Percentiles rank a stretch among this genome's conserved stretches.
phyloP scores from a whole-genome alignment of 768 basidiomycete genomes.

The Tulasnella sp. region DNA sequence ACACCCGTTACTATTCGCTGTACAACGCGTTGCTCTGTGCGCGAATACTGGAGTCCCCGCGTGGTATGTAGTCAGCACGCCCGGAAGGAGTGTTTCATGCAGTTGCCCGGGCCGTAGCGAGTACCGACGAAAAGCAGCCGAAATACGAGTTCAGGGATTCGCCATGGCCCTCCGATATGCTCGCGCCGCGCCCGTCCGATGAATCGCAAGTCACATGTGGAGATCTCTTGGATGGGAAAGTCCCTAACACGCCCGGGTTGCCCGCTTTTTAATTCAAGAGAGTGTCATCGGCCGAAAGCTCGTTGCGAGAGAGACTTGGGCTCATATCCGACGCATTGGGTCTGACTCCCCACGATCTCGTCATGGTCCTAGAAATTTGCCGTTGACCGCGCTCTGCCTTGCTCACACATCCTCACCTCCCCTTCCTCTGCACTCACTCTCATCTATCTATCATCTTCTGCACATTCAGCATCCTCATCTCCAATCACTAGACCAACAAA shows the following conservation, averaged over 20 bases:
- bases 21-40: not conserved
- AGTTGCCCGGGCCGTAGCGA: not conserved
- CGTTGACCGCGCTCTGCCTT: not conserved
- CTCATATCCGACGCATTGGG: not conserved
- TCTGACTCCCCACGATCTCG: not conserved
- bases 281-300: constrained; percentile 2
- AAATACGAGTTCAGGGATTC: not conserved
- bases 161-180: not conserved
- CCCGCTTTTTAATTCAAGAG: not conserved
- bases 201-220: not conserved
- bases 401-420: not conserved
- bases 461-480: not conserved
- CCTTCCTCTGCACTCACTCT: not conserved
- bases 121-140: not conserved
- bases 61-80: not conserved
- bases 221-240: not conserved
- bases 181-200: not conserved
- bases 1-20: no score
- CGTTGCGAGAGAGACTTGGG: not conserved
- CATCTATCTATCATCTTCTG: not conserved
- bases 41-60: not conserved
- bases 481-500: not conserved
- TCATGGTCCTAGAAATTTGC: constrained; percentile 1
- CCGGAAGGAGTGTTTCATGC: not conserved
- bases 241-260: not conserved